phyloP scores from a whole-genome alignment of 1,284 basidiomycete species.

The Tremellales sp. region DNA sequence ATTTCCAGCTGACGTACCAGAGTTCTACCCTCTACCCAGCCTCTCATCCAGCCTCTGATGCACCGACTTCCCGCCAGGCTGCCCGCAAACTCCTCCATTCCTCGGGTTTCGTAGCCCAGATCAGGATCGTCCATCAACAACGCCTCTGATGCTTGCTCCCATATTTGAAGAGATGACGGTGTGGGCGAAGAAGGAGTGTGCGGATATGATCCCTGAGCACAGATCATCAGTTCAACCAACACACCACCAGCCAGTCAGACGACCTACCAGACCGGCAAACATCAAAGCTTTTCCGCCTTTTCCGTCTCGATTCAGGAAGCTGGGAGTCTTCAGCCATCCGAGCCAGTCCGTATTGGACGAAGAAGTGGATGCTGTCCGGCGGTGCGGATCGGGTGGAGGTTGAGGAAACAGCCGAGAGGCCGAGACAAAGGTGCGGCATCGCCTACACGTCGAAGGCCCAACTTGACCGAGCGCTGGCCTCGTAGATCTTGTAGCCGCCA shows the following conservation, averaged over 20 bases:
- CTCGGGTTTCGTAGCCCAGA: constrained; percentile 40
- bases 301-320: constrained; percentile 7
- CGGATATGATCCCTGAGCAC: constrained; percentile 48
- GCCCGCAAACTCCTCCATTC: constrained; percentile 40
- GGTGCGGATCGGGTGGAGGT: constrained; percentile 21
- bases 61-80: constrained; percentile 23
- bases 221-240: background rate
- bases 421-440: background rate
- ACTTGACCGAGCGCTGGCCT: too few species aligned
- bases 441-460: too few species aligned
- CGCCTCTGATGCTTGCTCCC: constrained; percentile 46
- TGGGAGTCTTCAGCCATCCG: constrained; percentile 29
- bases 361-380: constrained; percentile 24
- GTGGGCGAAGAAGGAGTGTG: constrained; percentile 45
- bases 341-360: constrained; percentile 34
- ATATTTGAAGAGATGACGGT: constrained; percentile 37
- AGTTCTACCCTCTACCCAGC: constrained; percentile 45
- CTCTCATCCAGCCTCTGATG: constrained; percentile 40
- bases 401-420: constrained; percentile 12
- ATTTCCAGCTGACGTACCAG: constrained; percentile 23
- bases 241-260: background rate
- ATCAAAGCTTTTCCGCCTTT: constrained; percentile 31
- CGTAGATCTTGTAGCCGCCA: too few species aligned
- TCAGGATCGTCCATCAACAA: constrained; percentile 39
- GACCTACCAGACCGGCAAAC: constrained; percentile 45